Evolutionary conservation across 2,329 filamentous ascomycete species (phyloP).

Genomic region (Elsinoe perseae): DNA sequence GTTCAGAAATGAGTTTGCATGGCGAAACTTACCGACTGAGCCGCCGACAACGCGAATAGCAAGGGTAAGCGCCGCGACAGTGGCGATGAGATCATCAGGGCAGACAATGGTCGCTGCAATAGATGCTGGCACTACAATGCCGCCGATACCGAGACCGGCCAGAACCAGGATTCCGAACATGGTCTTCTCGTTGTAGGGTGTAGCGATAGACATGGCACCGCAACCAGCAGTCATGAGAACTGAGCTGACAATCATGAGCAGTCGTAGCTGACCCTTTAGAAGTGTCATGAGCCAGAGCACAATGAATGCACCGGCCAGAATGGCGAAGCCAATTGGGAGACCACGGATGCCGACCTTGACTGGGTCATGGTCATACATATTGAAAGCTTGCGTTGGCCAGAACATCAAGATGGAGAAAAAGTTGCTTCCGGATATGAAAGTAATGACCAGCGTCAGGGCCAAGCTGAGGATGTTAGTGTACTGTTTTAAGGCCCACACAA

Average conservation of each 20-base stretch:
- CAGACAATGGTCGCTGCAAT: constrained; percentile 61
- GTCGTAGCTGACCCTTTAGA: constrained; percentile 51
- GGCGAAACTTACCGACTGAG: constrained; percentile 39
- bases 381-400: constrained; percentile 58
- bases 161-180: constrained; percentile 54
- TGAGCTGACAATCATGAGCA: constrained; percentile 53
- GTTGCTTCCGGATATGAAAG: constrained; percentile 34
- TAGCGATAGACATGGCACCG: constrained; percentile 27
- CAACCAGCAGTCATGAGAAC: constrained; percentile 56
- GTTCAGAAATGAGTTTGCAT: not conserved
- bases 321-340: constrained; percentile 56
- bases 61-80: constrained; percentile 59
- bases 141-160: constrained; percentile 58
- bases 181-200: constrained; percentile 30
- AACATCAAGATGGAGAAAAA: constrained; percentile 44
- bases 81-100: constrained; percentile 62
- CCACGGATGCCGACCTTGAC: constrained; percentile 57
- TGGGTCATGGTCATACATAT: constrained; percentile 53
- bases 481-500: no score
- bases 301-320: constrained; percentile 54
- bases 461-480: no score
- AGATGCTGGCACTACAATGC: constrained; percentile 58
- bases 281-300: constrained; percentile 51
- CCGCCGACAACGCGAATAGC: constrained; percentile 63
- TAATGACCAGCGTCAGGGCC: constrained; percentile 32